Base-by-base conservation (phyloP, 116 monocot species). In the Zostera marina region DNA sequence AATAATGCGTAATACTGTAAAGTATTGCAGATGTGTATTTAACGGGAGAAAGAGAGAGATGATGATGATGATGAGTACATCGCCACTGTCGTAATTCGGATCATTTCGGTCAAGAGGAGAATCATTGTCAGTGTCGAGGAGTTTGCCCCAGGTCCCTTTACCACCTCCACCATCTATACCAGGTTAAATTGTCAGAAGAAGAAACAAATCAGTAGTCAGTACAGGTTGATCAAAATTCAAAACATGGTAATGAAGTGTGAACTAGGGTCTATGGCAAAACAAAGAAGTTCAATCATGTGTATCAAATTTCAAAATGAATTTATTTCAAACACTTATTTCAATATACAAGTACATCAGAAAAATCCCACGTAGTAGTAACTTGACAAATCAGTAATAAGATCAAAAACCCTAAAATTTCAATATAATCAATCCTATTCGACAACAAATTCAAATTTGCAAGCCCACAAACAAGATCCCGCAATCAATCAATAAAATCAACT, bases 61-160 rank as follows among this genome's bases (percentile, higher is more conserved):
- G n/a, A n/a, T n/a, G n/a, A n/a, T n/a, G 52, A 22, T 38, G 14
- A 43, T 44, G 26, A 16, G 15, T 80, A 98, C 98, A 80, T 98
- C 98, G n/a, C 73, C 82, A 69, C 90, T 98, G 63, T 98, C 98
- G 61, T 98, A 98, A 60, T 98, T 98, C 41, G 98, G 98, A 59
- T 98, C 98, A 64, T 98, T 98, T 52, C 72, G 58, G 61, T 98
- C 90, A 53, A 86, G 63, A 39, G 65, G 73, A 22, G 76, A 61
- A 55, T 76, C 79, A n/a, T 63, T 15, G 43, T 73, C 78, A 55
- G 81, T 79, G 51, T 98, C 90, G 40, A 98, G 74, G 39, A 98
- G 78, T 69, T 83, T 98, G 13, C 98, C 98, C 98, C 98, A 98
- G 22, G 98, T 98, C 22, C 98, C 98, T 83, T 98, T 98, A 8